phyloP scores from a whole-genome alignment of 2,329 filamentous ascomycete species.

The Curvularia eragrostidis region DNA sequence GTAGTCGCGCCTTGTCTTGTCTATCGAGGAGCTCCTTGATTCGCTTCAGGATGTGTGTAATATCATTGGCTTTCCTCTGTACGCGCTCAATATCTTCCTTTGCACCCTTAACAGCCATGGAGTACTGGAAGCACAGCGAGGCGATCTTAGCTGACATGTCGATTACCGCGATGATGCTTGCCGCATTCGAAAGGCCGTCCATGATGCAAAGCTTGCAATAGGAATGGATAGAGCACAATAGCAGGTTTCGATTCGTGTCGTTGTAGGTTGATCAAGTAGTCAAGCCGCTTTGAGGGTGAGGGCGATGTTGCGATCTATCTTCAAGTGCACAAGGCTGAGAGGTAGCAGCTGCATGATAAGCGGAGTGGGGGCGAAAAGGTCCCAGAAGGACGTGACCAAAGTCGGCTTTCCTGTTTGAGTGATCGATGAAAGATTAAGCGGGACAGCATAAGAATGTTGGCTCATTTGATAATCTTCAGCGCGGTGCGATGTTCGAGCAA shows the following conservation, averaged over 20 bases:
- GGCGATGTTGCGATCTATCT: conserved; percentile 14
- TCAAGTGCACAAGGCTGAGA: conserved; percentile 7
- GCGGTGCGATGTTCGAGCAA: not conserved
- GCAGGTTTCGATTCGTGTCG: conserved; percentile 5
- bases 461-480: not conserved
- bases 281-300: conserved; percentile 12
- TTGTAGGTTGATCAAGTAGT: conserved; percentile 14
- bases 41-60: conserved; percentile 35
- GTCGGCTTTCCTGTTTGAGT: too few relatives aligned
- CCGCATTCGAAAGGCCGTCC: conserved; percentile 45
- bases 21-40: conserved; percentile 37
- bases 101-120: conserved; percentile 27
- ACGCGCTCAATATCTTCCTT: conserved; percentile 47
- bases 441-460: not conserved
- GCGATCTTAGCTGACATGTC: conserved; percentile 50
- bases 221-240: conserved; percentile 1
- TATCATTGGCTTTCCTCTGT: conserved; percentile 31
- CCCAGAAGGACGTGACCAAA: not conserved
- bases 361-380: not conserved
- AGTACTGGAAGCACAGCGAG: conserved; percentile 49
- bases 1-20: conserved; percentile 33
- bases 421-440: not conserved
- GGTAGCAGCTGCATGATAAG: conserved; percentile 5
- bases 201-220: conserved; percentile 23
- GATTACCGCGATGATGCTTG: conserved; percentile 50